Evolutionary conservation across 2,329 filamentous ascomycete species (phyloP).

Genomic region (Catunica adiposa): DNA sequence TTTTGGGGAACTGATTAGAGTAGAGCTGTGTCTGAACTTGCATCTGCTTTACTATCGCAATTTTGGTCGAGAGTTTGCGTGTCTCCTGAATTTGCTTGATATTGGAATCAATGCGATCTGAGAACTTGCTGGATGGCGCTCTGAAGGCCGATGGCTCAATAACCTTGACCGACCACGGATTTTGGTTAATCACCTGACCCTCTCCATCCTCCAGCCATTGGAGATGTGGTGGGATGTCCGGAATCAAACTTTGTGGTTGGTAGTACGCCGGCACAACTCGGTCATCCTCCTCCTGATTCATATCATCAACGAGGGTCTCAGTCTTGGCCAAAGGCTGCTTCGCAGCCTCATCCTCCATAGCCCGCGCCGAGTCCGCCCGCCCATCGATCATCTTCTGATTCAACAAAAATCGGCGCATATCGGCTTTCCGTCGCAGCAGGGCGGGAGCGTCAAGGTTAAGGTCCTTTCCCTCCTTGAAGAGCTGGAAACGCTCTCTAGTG

Average conservation of each 20-base stretch:
- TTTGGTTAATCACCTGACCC: conserved; percentile 74
- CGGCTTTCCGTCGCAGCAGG: conserved; percentile 64
- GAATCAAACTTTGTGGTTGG: conserved; percentile 68
- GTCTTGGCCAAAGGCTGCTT: conserved; percentile 7
- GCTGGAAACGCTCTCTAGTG: conserved; percentile 67
- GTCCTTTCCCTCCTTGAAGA: conserved; percentile 66
- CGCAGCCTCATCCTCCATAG: conserved; percentile 1
- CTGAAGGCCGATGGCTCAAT: conserved; percentile 60
- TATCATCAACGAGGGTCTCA: conserved; percentile 76
- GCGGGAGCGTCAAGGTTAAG: conserved; percentile 80
- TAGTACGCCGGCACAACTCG: conserved; percentile 87
- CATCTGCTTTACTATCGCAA: conserved; percentile 98
- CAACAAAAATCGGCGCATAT: conserved; percentile 68
- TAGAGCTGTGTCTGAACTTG: conserved; percentile 95
- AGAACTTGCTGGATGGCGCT: conserved; percentile 55
- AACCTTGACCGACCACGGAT: conserved; percentile 67
- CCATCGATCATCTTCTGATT: conserved; percentile 17
- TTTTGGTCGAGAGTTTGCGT: conserved; percentile 86
- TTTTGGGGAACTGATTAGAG: conserved; percentile 95
- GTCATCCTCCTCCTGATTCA: conserved; percentile 50
- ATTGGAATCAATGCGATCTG: conserved; percentile 73
- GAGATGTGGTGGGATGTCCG: conserved; percentile 61
- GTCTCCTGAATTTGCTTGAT: conserved; percentile 94
- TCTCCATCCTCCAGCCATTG: conserved; percentile 83
- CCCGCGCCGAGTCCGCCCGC: conserved; percentile 21